Evolutionary conservation across 345 rosid genomes (phyloP).

Genomic region (Eucalyptus viminalis): DNA sequence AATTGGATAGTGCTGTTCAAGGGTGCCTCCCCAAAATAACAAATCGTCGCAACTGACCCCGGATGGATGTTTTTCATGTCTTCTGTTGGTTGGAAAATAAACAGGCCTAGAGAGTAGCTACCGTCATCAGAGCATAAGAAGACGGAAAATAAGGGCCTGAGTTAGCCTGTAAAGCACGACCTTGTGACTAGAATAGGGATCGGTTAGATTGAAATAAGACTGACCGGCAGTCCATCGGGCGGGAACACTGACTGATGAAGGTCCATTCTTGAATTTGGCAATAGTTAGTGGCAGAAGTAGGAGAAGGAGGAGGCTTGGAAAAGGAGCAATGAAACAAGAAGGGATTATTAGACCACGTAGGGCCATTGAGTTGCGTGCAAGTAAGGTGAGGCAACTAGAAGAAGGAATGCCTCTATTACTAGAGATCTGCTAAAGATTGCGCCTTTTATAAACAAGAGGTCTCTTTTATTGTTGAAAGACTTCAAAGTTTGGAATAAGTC

Average conservation of each 20-base stretch:
- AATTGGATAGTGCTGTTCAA: background rate
- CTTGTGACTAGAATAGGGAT: rapidly evolving
- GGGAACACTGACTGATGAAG: background rate
- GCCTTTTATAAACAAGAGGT: too few relatives aligned
- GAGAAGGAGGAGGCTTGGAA: background rate
- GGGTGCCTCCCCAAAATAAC: background rate
- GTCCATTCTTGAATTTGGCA: background rate
- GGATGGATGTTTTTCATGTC: background rate
- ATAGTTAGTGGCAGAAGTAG: background rate
- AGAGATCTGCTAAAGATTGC: background rate
- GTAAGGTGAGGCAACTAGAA: background rate
- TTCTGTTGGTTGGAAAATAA: background rate
- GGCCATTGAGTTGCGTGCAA: background rate
- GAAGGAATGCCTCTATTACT: background rate
- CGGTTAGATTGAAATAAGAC: background rate
- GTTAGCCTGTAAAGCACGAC: background rate
- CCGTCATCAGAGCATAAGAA: rapidly evolving
- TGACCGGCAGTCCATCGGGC: rapidly evolving
- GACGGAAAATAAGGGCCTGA: background rate
- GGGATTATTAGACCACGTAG: rapidly evolving
- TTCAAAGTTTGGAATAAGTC: too few relatives aligned
- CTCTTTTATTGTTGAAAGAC: too few relatives aligned
- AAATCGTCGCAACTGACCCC: rapidly evolving
- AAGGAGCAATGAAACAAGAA: background rate
- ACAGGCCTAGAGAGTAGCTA: rapidly evolving